Conservation (phyloP, 2,329 filamentous ascomycete genomes). For the Hypoxylon rubiginosum region DNA sequence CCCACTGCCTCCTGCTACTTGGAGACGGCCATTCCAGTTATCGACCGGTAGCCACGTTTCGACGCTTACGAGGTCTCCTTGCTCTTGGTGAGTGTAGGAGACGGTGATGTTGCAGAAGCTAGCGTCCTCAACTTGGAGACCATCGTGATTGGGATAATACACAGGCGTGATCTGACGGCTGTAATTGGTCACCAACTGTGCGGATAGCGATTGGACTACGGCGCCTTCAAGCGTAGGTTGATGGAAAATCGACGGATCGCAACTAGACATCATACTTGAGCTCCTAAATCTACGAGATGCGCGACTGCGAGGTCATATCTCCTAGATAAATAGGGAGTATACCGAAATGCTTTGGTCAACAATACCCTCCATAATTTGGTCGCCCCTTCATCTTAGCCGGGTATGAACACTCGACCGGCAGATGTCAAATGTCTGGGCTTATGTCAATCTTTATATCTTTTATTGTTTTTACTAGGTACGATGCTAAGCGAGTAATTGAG, state of each 20-base stretch:
- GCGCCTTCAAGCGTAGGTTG: conserved; percentile 14
- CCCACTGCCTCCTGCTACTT: conserved; percentile 56
- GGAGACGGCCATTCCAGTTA: conserved; percentile 56
- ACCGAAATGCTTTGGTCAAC: conserved; percentile 1
- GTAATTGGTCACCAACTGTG: conserved; percentile 38
- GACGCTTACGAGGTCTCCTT: conserved; percentile 55
- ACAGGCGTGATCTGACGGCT: conserved; percentile 29
- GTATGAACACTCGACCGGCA: conserved; percentile 19
- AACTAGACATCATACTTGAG: conserved; percentile 20
- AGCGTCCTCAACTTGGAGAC: conserved; percentile 23
- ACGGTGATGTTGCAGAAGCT: conserved; percentile 60
- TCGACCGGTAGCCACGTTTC: conserved; percentile 54
- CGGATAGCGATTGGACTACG: conserved; percentile 17
- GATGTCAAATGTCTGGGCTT: conserved; percentile 17
- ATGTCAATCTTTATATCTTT: conserved; percentile 2
- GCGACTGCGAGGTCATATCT: neutral
- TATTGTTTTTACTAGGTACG: neutral
- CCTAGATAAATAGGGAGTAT: neutral
- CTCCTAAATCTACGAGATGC: neutral
- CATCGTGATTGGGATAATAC: conserved; percentile 28
- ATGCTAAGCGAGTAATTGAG: neutral
- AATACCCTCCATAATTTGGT: neutral
- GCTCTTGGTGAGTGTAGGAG: conserved; percentile 57
- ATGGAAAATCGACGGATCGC: conserved; percentile 12
- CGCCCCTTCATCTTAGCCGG: conserved; percentile 29